Percentiles rank a stretch among this genome's conserved stretches.
These are phyloP conservation scores for Triticum timopheevii DNA, from an alignment of 176 grass and related monocot genomes.

Conservation along the genomic window DNA sequence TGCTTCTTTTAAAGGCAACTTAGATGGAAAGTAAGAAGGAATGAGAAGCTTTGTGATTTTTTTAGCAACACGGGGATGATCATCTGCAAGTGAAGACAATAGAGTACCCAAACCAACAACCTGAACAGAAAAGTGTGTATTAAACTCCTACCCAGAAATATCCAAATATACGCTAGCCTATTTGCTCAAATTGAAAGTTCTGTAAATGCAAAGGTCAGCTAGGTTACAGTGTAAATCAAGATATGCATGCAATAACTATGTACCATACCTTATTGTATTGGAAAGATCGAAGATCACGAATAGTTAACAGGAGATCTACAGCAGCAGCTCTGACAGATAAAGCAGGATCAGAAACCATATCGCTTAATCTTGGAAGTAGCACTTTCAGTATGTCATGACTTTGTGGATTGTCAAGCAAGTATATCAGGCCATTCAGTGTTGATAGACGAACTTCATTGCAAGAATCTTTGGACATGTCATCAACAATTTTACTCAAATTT, in stretches of 20 bases:
- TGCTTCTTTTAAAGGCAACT: constrained; percentile 63
- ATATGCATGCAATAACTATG: neutral
- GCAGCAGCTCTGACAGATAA: constrained; percentile 66
- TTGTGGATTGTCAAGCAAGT: constrained; percentile 88
- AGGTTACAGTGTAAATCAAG: neutral
- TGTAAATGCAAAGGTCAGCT: constrained; percentile 9
- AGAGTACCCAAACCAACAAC: constrained; percentile 65
- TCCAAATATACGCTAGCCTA: neutral
- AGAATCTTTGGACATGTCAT: constrained; percentile 82
- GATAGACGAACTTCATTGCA: constrained; percentile 82
- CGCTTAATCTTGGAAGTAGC: constrained; percentile 69
- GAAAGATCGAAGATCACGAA: constrained; percentile 71
- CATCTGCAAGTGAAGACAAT: constrained; percentile 74
- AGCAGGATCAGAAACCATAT: constrained; percentile 68
- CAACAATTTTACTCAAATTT: constrained; percentile 75
- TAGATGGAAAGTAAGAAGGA: constrained; percentile 91
- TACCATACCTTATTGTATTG: constrained; percentile 78
- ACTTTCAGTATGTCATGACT: constrained; percentile 93
- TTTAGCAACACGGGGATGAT: constrained; percentile 78
- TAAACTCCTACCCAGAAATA: constrained; percentile 7
- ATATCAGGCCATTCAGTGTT: constrained; percentile 77
- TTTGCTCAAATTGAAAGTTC: neutral
- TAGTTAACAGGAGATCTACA: constrained; percentile 83
- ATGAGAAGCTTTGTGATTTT: constrained; percentile 91
- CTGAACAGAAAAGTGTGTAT: constrained; percentile 44